Evolutionary conservation across 345 rosid genomes (phyloP).

Genomic region (Pelargonium nanum): DNA sequence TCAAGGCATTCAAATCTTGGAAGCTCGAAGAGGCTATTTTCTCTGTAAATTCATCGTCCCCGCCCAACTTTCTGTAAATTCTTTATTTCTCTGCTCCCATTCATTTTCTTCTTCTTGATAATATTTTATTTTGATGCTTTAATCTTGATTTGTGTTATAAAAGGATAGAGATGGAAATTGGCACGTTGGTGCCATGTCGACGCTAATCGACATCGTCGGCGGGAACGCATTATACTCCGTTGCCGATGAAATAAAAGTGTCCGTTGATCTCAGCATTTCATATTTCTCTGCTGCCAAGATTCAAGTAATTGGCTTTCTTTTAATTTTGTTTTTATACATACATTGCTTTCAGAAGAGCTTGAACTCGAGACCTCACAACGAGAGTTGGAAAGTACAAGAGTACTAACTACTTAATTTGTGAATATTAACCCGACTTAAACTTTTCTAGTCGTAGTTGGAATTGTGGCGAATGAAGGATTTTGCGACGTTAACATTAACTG

Average conservation of each 20-base stretch:
- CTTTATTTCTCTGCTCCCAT: not conserved
- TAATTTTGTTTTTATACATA: no score
- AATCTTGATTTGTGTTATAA: no score
- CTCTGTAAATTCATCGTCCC: not conserved
- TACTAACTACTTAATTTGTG: no score
- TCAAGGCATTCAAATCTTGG: slow-evolving; percentile 14
- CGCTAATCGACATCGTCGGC: not conserved
- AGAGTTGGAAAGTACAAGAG: no score
- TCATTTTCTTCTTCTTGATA: not conserved
- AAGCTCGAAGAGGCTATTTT: not conserved
- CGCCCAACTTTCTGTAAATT: not conserved
- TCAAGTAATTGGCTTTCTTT: no score
- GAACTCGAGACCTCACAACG: no score
- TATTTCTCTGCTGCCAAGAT: not conserved
- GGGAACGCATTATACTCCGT: not conserved
- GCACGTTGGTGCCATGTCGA: not conserved
- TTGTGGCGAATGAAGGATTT: no score
- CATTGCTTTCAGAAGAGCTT: no score
- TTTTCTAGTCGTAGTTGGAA: no score
- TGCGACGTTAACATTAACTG: no score
- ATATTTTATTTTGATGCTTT: no score
- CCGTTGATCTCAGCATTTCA: not conserved
- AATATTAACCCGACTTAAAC: no score
- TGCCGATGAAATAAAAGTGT: not conserved
- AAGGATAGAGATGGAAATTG: not conserved